phyloP scores from a whole-genome alignment of 2,329 filamentous ascomycete genomes.

The Diplodia seriata region DNA sequence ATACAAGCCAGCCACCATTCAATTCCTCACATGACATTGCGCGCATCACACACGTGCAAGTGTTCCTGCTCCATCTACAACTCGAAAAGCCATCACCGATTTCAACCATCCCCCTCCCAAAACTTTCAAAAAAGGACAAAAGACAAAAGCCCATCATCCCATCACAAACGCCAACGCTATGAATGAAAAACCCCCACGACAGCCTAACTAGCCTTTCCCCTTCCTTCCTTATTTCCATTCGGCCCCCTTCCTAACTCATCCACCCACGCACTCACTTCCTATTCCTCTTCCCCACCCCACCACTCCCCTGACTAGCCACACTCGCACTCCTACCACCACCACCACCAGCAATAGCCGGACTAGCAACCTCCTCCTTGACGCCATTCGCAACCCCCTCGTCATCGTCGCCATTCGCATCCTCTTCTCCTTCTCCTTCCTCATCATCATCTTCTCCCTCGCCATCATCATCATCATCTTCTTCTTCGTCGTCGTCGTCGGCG shows the following conservation, averaged over 20 bases:
- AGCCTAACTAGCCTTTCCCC: background rate
- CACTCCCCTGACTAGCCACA: conserved; percentile 67
- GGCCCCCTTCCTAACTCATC: background rate
- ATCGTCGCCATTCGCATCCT: background rate
- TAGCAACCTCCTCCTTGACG: conserved; percentile 11
- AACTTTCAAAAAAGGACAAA: no score
- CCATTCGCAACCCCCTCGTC: conserved; percentile 1
- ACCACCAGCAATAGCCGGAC: conserved; percentile 33
- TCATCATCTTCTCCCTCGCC: background rate
- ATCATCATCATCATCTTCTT: background rate
- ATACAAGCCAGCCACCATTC: no score
- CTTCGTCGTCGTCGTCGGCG: background rate
- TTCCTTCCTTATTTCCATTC: background rate
- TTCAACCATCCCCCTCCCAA: no score
- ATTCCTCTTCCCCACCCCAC: conserved; percentile 43
- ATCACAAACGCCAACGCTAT: background rate
- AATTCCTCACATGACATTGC: no score
- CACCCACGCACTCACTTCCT: conserved; percentile 42
- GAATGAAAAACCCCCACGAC: background rate
- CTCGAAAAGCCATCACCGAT: no score
- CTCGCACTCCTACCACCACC: conserved; percentile 70
- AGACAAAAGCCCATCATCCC: no score
- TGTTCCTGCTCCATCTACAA: no score
- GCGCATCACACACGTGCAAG: no score
- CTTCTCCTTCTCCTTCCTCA: background rate